Evolutionary conservation across 495 filamentous ascomycete genomes (phyloP).

Genomic region (Podospora australis): DNA sequence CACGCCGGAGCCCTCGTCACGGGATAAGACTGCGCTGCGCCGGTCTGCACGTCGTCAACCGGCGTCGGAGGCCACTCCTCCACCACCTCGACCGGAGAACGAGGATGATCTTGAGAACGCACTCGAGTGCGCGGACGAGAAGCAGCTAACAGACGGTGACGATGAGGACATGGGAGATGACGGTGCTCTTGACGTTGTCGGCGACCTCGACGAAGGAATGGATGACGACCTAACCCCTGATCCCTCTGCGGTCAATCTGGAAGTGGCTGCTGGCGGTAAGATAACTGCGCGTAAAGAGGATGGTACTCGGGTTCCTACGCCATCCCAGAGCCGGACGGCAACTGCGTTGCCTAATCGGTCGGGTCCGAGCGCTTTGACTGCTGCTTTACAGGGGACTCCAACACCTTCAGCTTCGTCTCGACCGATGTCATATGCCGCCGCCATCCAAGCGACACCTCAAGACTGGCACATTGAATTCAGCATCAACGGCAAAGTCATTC

Average conservation of each 20-base stretch:
- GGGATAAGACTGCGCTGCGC: constrained; percentile 47
- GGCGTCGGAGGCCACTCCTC: constrained; percentile 36
- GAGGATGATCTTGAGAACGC: constrained; percentile 55
- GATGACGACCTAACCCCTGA: constrained; percentile 65
- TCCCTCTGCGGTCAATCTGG: constrained; percentile 84
- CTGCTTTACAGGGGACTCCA: constrained; percentile 44
- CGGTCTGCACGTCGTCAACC: constrained; percentile 52
- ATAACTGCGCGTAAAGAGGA: constrained; percentile 97
- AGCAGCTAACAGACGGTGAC: constrained; percentile 74
- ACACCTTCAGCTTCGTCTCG: constrained; percentile 45
- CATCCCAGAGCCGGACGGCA: constrained; percentile 54
- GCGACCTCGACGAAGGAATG: constrained; percentile 84
- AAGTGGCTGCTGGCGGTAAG: constrained; percentile 83
- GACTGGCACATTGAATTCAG: constrained; percentile 99
- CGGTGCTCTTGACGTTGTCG: constrained; percentile 75
- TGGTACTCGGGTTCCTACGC: constrained; percentile 83
- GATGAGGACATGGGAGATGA: constrained; percentile 67
- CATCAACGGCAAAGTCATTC: constrained; percentile 72
- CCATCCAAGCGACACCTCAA: constrained; percentile 69
- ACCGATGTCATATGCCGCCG: constrained; percentile 73
- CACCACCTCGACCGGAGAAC: constrained; percentile 47
- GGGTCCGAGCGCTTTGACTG: constrained; percentile 44
- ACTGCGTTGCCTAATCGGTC: constrained; percentile 29
- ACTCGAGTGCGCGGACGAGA: constrained; percentile 92
- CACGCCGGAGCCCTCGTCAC: constrained; percentile 31